A percentile compares a stretch with the other conserved stretches of the same genome.
Conservation (phyloP, 345 rosid species). For the Eucalyptus caleyi region DNA sequence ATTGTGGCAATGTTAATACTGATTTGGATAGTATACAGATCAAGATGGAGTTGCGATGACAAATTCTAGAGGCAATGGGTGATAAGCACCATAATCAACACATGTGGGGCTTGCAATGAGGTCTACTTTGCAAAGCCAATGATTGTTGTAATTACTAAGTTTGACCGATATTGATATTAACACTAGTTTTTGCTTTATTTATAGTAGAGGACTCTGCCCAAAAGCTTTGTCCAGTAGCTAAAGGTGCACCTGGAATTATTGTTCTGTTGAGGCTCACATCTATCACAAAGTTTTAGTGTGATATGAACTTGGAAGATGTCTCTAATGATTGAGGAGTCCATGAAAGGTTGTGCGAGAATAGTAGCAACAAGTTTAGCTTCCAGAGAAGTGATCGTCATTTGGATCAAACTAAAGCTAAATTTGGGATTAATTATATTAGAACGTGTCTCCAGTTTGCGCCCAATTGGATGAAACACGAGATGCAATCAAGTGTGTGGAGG, state of each 20-base stretch:
- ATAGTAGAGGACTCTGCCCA: background rate
- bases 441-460: background rate
- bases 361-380: background rate
- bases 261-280: background rate
- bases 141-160: background rate
- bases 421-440: background rate
- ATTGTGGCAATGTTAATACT: background rate
- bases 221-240: background rate
- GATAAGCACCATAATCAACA: background rate
- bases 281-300: background rate
- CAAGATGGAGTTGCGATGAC: background rate
- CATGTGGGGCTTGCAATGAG: fast-evolving
- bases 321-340: background rate
- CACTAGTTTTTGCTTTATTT: background rate
- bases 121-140: background rate
- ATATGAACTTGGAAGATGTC: background rate
- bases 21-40: background rate
- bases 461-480: background rate
- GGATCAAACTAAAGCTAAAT: background rate
- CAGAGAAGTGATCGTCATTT: background rate
- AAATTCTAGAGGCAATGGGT: background rate
- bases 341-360: background rate
- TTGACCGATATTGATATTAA: background rate
- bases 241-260: background rate
- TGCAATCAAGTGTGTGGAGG: background rate